phyloP scores from a whole-genome alignment of 2,329 filamentous ascomycete genomes.

The Pseudogymnoascus sp. region DNA sequence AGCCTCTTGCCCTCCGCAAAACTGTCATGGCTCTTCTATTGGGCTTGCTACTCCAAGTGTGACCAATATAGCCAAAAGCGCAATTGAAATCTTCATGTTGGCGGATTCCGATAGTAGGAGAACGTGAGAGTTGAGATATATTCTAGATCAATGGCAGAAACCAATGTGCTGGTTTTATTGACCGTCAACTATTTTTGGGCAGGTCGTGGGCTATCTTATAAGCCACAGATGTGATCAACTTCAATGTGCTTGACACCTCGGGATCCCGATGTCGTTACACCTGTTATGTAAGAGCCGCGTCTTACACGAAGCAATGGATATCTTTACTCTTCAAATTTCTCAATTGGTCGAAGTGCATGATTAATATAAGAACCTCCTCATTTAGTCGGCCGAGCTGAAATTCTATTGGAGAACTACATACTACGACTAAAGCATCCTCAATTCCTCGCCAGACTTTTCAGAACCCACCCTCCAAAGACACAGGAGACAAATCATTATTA shows the following conservation, averaged over 20 bases:
- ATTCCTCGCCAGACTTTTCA: not conserved
- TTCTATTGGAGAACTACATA: too few relatives aligned
- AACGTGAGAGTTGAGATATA: not conserved
- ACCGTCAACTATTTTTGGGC: too few relatives aligned
- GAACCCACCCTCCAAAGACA: too few relatives aligned
- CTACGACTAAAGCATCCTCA: not conserved
- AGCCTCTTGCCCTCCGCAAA: not conserved
- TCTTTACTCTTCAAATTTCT: not conserved
- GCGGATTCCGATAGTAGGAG: not conserved
- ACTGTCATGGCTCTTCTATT: not conserved
- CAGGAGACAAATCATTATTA: too few relatives aligned
- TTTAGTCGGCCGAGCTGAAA: not conserved
- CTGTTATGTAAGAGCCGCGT: not conserved
- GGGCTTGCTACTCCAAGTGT: not conserved
- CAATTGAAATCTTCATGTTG: not conserved
- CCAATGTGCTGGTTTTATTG: not conserved
- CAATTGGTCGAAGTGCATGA: not conserved
- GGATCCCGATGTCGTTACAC: not conserved
- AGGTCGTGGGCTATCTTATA: not conserved
- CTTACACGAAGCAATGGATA: not conserved
- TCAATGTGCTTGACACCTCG: not conserved
- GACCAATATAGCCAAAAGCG: not conserved
- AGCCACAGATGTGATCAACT: not conserved
- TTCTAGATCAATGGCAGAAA: not conserved
- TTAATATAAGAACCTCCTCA: not conserved